Percentiles rank a stretch among this genome's conserved stretches.
Evolutionary conservation across 2,329 filamentous ascomycete species (phyloP).

Genomic region (Teratosphaeria zuluensis): DNA sequence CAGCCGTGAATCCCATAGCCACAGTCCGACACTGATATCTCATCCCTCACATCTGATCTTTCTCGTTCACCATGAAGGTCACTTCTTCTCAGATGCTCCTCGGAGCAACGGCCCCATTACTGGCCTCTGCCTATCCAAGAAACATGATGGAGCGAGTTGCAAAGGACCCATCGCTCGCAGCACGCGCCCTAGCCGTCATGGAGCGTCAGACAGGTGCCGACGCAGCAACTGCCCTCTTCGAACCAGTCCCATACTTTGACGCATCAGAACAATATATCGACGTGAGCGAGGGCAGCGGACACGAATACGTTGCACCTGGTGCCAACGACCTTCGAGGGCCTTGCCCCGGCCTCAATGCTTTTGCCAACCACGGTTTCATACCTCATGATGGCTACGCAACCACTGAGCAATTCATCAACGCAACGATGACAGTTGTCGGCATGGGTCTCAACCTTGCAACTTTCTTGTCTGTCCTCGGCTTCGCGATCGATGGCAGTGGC

Average conservation of each 20-base stretch:
- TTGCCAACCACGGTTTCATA: slow-evolving; percentile 25
- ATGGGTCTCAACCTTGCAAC: slow-evolving; percentile 25
- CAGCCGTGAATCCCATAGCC: too few species aligned
- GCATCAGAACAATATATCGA: slow-evolving; percentile 21
- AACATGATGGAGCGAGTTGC: slow-evolving; percentile 2
- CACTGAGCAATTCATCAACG: slow-evolving; percentile 20
- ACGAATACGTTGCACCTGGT: slow-evolving; percentile 11
- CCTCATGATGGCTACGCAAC: slow-evolving; percentile 25
- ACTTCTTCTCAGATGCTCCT: not conserved
- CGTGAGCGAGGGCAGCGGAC: slow-evolving; percentile 9
- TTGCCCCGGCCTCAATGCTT: slow-evolving; percentile 34
- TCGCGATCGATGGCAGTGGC: slow-evolving; percentile 22
- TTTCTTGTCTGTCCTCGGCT: slow-evolving; percentile 25
- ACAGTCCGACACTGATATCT: too few species aligned
- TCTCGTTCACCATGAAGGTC: not conserved
- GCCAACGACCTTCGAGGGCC: slow-evolving; percentile 18
- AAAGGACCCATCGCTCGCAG: slow-evolving; percentile 2
- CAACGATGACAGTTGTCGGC: slow-evolving; percentile 21
- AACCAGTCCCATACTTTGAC: slow-evolving; percentile 17
- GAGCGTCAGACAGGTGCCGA: slow-evolving; percentile 11
- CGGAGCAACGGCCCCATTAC: not conserved
- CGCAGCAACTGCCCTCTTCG: slow-evolving; percentile 12
- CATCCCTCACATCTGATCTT: not conserved
- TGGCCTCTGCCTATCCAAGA: slow-evolving; percentile 4
- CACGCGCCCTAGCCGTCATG: slow-evolving; percentile 1